Evolutionary conservation across 225 moss, liverwort and hornwort species (phyloP).

Genomic region (Rhytidiadelphus loreus): DNA sequence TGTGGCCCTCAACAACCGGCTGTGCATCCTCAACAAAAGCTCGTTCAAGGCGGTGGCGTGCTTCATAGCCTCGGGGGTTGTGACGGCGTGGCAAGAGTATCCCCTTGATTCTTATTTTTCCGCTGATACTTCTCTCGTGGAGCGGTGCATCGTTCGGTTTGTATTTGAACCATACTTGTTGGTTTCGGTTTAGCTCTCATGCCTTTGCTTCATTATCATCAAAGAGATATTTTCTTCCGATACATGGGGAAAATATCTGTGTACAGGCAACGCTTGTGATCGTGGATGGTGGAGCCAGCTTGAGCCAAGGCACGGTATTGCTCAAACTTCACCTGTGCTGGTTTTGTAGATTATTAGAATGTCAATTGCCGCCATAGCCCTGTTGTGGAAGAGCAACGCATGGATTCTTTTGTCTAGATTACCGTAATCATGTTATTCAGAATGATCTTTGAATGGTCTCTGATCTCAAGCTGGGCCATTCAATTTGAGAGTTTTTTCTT

Average conservation of each 20-base stretch:
- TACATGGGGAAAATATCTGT: neutral
- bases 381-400: neutral
- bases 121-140: neutral
- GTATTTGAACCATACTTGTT: conserved; percentile 32
- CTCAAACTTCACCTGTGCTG: neutral
- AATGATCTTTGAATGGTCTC: neutral
- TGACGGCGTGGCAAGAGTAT: conserved; percentile 26
- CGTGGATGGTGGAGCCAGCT: neutral
- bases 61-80: neutral
- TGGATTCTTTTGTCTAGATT: neutral
- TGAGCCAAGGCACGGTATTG: neutral
- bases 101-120: conserved; percentile 15
- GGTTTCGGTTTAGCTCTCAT: neutral
- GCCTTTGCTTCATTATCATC: neutral
- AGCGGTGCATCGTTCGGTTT: conserved; percentile 22
- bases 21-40: conserved; percentile 36
- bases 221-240: neutral
- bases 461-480: neutral
- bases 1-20: conserved; percentile 6
- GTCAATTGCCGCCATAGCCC: neutral
- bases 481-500: neutral
- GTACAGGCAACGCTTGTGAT: neutral
- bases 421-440: neutral
- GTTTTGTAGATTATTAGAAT: neutral
- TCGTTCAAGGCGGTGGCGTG: conserved; percentile 30